A percentile compares a stretch with the other conserved stretches of the same genome.
These are phyloP conservation scores for Boletus semigastroideus DNA, from an alignment of 1,284 basidiomycete species.

Conservation along the genomic window DNA sequence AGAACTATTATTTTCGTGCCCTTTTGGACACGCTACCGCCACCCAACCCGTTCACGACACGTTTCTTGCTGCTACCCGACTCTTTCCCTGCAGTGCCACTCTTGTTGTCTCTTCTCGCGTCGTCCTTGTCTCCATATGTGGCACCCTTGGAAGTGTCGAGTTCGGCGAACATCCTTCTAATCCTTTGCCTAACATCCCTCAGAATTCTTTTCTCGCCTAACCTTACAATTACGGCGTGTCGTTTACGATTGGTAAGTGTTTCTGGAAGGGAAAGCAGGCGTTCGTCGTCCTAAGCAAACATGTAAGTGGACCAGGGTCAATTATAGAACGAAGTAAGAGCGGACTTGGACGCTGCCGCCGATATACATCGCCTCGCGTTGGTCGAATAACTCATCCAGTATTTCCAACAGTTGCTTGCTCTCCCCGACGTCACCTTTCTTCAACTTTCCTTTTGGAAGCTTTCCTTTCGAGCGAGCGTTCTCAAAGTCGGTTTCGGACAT, in stretches of 20 bases:
- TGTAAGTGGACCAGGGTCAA: background rate
- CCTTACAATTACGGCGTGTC: slow-evolving; percentile 72
- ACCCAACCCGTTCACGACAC: slow-evolving; percentile 3
- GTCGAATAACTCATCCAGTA: slow-evolving; percentile 51
- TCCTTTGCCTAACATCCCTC: slow-evolving; percentile 36
- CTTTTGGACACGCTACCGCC: slow-evolving; percentile 18
- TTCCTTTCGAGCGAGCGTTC: slow-evolving; percentile 64
- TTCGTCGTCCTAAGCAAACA: slow-evolving; percentile 50
- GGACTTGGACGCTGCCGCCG: slow-evolving; percentile 25
- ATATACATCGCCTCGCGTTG: slow-evolving; percentile 54
- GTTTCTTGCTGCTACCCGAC: slow-evolving; percentile 16
- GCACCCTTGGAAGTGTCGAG: background rate
- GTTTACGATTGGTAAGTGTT: slow-evolving; percentile 46
- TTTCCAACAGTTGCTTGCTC: slow-evolving; percentile 46
- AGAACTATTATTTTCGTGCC: slow-evolving; percentile 15
- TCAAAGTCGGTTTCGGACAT: slow-evolving; percentile 64
- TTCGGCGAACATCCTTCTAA: slow-evolving; percentile 15
- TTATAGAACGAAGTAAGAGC: background rate
- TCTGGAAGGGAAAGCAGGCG: slow-evolving; percentile 36
- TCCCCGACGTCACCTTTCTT: slow-evolving; percentile 26
- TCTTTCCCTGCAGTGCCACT: background rate
- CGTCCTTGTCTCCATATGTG: background rate
- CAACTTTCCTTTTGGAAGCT: slow-evolving; percentile 72
- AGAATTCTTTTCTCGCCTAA: slow-evolving; percentile 81
- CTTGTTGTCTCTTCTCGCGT: background rate